Conservation (phyloP, 352 stramenopile species). For the Globisporangium echinulatum region DNA sequence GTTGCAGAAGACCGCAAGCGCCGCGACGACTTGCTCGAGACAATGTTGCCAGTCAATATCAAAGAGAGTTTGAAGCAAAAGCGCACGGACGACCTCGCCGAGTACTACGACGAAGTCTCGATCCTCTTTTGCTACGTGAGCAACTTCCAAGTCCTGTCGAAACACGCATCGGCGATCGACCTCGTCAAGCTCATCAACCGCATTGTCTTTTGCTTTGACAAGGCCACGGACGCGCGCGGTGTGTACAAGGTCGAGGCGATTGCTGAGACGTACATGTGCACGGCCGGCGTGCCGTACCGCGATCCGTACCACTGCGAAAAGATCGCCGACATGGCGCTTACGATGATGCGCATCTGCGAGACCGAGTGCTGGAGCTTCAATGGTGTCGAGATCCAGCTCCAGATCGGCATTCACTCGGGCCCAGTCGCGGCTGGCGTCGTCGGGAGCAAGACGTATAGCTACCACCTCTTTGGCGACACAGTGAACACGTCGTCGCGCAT, state of each 20-base stretch:
- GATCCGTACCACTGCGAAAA: constrained; percentile 69
- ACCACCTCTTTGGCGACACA: constrained; percentile 82
- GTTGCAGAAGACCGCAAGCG: constrained; percentile 67
- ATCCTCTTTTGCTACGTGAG: constrained; percentile 81
- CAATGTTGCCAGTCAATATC: constrained; percentile 71
- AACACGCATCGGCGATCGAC: constrained; percentile 58
- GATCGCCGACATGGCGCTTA: constrained; percentile 70
- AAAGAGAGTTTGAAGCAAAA: constrained; percentile 73
- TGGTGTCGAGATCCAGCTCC: constrained; percentile 65
- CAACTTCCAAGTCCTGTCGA: constrained; percentile 71
- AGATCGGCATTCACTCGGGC: constrained; percentile 81
- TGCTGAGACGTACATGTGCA: constrained; percentile 82
- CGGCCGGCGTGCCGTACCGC: constrained; percentile 46
- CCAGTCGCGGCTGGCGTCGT: constrained; percentile 78
- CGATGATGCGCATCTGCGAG: constrained; percentile 66
- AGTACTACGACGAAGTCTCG: constrained; percentile 77
- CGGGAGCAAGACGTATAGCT: constrained; percentile 74
- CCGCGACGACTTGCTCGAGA: constrained; percentile 62
- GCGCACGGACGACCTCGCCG: constrained; percentile 49
- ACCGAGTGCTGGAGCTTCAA: constrained; percentile 68
- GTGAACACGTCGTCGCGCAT: constrained; percentile 79
- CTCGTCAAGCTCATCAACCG: constrained; percentile 83
- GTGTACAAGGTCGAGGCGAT: constrained; percentile 89
- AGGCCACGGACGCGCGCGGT: constrained; percentile 51
- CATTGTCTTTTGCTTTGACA: constrained; percentile 85